phyloP scores from a whole-genome alignment of 2,329 filamentous ascomycete genomes.

The Rutstroemia sp. region DNA sequence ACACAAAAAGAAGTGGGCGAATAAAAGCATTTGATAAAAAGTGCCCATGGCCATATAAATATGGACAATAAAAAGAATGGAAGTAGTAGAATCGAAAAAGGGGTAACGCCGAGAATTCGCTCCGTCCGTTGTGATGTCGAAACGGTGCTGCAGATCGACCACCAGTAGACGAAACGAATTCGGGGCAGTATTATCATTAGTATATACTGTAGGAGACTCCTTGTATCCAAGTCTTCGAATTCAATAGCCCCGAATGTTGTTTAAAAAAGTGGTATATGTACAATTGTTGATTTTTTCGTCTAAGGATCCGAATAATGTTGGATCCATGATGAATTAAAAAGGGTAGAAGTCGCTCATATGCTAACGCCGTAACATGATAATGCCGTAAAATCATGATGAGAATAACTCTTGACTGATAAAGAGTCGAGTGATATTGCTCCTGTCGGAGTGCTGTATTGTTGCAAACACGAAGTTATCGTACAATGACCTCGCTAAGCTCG shows the following conservation, averaged over 20 bases:
- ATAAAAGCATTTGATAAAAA: background rate
- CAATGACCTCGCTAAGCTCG: constrained; percentile 26
- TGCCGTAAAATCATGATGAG: constrained; percentile 28
- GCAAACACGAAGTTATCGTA: constrained; percentile 14
- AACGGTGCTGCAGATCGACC: constrained; percentile 3
- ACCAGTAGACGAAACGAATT: background rate
- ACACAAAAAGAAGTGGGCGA: constrained; percentile 8
- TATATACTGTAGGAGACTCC: constrained; percentile 16
- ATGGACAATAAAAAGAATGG: constrained; percentile 11
- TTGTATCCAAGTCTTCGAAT: constrained; percentile 10
- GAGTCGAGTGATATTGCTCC: constrained; percentile 12
- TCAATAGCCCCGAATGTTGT: constrained; percentile 10
- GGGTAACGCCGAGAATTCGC: constrained; percentile 5
- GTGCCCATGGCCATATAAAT: constrained; percentile 1
- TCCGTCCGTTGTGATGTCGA: background rate
- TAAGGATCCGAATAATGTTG: constrained; percentile 2
- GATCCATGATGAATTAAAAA: constrained; percentile 14
- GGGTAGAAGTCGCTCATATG: constrained; percentile 26
- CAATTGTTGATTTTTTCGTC: constrained; percentile 14
- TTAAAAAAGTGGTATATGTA: constrained; percentile 21
- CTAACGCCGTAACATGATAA: constrained; percentile 27
- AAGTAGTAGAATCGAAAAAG: constrained; percentile 11
- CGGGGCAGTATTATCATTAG: constrained; percentile 23
- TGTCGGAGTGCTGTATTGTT: constrained; percentile 3
- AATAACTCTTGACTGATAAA: constrained; percentile 17